Evolutionary conservation across 306 rosid genomes (phyloP), one percentile per base, ranked within the genome.

Genomic region (Elaeagnus macrophylla): DNA sequence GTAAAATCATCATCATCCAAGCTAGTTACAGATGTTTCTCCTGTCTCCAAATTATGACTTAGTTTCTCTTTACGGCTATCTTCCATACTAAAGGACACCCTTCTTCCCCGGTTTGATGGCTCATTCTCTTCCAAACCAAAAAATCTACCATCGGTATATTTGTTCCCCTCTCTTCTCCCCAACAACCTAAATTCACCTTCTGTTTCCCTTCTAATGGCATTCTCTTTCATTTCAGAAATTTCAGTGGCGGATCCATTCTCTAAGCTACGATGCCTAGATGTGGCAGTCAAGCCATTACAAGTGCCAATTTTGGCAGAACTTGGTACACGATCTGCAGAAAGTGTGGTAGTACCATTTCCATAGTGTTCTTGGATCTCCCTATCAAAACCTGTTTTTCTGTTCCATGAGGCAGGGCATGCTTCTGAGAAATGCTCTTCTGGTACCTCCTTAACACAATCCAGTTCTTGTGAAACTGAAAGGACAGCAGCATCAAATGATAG

Each of bases 171-270:
- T 58, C 97, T 75, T 66, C 95, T 64, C 70, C 86, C 97, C 72
- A 89, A 59, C 83, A 89, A 64, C 76, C 97, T 77, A 63, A 79
- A 86, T 44, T 89, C 95, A 53, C 97, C 94, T 76, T 89, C 97
- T 39, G 97, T 89, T 81, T 89, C 97, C 65, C 97, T 80, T 68
- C 95, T 71, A 70, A 89, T 89, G 54, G 97, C 97, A 48, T 90
- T 89, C 78, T 89, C 95, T 59, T 86, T 85, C 37, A 81, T 40
- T 57, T 81, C 94, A 9, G 65, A 1, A 68, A 77, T 76, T 62
- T 64, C 79, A 38, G 84, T 76, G 55, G 75, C 60, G 14, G 72
- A 59, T 17, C 89, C 89, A 69, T 85, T 81, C 66, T 78, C 85
- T 46, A 74, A 57, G 61, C 73, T 45, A 47, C 36, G 68, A 65